phyloP scores from a whole-genome alignment of 495 filamentous ascomycete species.

The Mycothermus thermophilus region DNA sequence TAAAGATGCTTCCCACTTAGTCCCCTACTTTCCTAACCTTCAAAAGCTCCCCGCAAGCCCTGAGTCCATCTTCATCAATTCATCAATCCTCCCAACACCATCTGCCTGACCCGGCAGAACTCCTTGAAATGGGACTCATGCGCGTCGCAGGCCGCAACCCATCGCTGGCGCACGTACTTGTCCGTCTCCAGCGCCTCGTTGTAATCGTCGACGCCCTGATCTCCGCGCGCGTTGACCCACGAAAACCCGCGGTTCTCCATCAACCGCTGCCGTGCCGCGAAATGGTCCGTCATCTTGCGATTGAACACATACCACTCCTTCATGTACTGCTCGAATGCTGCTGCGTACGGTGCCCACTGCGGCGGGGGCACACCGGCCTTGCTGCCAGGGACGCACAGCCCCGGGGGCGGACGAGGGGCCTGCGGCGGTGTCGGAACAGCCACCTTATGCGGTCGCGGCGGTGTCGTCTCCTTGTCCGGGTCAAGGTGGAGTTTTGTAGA shows the following conservation, averaged over 20 bases:
- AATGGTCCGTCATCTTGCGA: constrained; percentile 49
- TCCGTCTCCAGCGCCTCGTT: constrained; percentile 50
- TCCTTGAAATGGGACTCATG: constrained; percentile 48
- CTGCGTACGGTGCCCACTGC: constrained; percentile 46
- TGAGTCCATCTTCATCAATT: neutral
- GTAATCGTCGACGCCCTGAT: constrained; percentile 39
- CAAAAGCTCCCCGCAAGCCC: no score
- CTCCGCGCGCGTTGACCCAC: constrained; percentile 46
- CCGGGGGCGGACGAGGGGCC: constrained; percentile 32
- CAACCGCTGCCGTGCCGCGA: constrained; percentile 45
- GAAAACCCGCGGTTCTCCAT: constrained; percentile 24
- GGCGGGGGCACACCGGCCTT: constrained; percentile 32
- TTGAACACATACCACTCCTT: constrained; percentile 55
- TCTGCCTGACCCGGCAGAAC: constrained; percentile 21
- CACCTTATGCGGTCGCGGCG: no score
- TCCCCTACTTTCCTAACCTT: neutral
- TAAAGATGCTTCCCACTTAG: no score
- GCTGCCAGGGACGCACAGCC: constrained; percentile 17
- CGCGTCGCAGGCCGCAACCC: constrained; percentile 48
- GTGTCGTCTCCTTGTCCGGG: constrained; percentile 19
- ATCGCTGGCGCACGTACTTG: constrained; percentile 44
- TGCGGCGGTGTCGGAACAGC: constrained; percentile 44
- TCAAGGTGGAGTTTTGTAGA: constrained; percentile 30
- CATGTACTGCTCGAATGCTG: constrained; percentile 53
- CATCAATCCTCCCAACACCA: neutral